A percentile compares a stretch with the other conserved stretches of the same genome.
Evolutionary conservation across 441 rosid species (phyloP).

Genomic region (Raphanus hybrid): DNA sequence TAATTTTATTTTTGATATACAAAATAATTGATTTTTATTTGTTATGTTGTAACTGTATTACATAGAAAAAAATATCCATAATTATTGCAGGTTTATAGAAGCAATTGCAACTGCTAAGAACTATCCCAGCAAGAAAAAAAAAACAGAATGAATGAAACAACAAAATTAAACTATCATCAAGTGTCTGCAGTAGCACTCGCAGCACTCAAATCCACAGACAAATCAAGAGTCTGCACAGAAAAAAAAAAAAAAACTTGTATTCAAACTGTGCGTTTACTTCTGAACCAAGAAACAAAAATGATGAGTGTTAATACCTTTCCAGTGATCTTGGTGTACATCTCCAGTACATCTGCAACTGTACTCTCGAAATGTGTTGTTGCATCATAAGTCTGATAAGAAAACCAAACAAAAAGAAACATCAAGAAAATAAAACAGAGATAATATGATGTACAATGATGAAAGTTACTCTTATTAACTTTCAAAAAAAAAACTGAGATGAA

Average conservation of each 20-base stretch:
- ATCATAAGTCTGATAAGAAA: conserved; percentile 56
- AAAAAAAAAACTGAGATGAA: neutral
- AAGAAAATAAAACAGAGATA: neutral
- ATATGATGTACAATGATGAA: no score
- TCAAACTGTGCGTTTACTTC: neutral
- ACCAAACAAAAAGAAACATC: neutral
- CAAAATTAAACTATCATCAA: conserved; percentile 8
- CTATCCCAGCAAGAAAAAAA: neutral
- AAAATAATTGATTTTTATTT: neutral
- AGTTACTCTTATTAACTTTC: no score
- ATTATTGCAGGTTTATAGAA: neutral
- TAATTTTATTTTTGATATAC: neutral
- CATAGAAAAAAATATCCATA: neutral
- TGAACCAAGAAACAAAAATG: conserved; percentile 22
- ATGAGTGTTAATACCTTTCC: conserved; percentile 57
- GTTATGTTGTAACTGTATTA: neutral
- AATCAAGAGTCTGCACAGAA: conserved; percentile 64
- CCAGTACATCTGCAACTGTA: conserved; percentile 62
- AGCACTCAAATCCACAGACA: conserved; percentile 73
- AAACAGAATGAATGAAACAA: neutral
- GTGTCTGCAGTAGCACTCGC: conserved; percentile 33
- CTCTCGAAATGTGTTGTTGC: conserved; percentile 75
- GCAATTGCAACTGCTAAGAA: neutral
- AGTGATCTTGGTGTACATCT: conserved; percentile 68
- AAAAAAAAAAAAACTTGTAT: neutral